phyloP scores from a whole-genome alignment of 2,329 filamentous ascomycete genomes.

The Cladophialophora psammophila region DNA sequence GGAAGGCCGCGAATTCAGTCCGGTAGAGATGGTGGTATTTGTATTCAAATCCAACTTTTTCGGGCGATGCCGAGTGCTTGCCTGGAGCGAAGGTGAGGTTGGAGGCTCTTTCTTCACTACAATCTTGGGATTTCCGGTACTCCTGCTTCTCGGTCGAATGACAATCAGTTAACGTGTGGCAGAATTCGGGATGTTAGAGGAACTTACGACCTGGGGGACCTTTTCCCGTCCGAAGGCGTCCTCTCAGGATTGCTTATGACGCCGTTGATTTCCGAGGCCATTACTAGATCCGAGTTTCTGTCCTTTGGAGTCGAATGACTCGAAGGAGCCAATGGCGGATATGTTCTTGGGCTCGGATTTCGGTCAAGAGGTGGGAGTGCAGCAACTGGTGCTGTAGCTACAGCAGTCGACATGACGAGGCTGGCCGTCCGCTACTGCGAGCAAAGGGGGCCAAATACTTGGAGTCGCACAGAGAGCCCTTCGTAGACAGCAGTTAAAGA shows the following conservation, averaged over 20 bases:
- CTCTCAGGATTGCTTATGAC: conserved; percentile 33
- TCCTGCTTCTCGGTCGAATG: conserved; percentile 46
- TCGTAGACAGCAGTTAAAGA: neutral
- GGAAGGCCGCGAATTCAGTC: conserved; percentile 63
- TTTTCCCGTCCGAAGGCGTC: conserved; percentile 58
- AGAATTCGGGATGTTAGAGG: conserved; percentile 34
- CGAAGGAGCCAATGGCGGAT: conserved; percentile 51
- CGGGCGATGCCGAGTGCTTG: conserved; percentile 75
- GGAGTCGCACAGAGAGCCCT: neutral
- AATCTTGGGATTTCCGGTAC: conserved; percentile 74
- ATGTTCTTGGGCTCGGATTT: conserved; percentile 55
- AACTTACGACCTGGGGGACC: conserved; percentile 60
- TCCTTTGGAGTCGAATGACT: conserved; percentile 42
- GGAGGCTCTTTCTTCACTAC: conserved; percentile 95
- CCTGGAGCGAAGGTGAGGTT: conserved; percentile 76
- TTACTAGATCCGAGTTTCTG: conserved; percentile 30
- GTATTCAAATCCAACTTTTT: conserved; percentile 77
- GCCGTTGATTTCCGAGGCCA: conserved; percentile 21
- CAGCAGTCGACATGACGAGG: conserved; percentile 56
- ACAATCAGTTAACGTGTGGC: conserved; percentile 39
- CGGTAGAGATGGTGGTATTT: conserved; percentile 52
- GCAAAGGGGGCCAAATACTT: conserved; percentile 7
- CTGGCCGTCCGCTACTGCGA: conserved; percentile 2
- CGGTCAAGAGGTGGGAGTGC: conserved; percentile 54
- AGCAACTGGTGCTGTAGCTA: conserved; percentile 54